These are phyloP conservation scores for Fomitopsis pinicola DNA, from an alignment of 1,284 basidiomycete genomes.

Conservation along the genomic window DNA sequence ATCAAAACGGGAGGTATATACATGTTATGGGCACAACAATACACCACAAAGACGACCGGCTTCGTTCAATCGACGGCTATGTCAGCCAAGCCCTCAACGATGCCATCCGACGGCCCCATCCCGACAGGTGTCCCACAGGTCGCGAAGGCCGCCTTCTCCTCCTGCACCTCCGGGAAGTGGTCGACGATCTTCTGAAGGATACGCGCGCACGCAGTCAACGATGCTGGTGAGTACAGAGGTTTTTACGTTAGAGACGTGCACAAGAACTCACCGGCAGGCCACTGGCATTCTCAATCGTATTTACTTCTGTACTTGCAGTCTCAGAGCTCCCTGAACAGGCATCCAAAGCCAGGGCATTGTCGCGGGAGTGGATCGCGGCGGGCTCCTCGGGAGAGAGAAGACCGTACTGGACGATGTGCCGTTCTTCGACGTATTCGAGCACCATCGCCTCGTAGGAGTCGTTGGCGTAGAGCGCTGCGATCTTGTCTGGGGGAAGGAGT, in stretches of 20 bases:
- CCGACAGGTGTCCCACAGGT: neutral
- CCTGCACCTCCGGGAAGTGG: neutral
- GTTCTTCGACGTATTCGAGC: no score
- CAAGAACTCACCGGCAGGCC: neutral
- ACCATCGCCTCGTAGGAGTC: neutral
- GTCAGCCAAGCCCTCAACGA: no score
- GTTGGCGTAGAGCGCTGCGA: neutral
- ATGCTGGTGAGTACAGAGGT: neutral
- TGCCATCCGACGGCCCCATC: neutral
- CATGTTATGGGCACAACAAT: no score
- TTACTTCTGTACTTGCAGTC: neutral
- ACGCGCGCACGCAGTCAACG: neutral
- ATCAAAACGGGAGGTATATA: no score
- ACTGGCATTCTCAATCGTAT: neutral
- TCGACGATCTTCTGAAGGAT: neutral
- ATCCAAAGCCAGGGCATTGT: neutral
- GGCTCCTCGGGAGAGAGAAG: no score
- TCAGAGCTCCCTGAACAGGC: neutral
- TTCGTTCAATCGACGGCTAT: no score
- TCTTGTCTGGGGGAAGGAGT: neutral
- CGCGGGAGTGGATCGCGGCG: no score
- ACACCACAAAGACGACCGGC: no score
- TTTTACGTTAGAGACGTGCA: neutral
- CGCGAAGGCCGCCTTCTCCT: neutral
- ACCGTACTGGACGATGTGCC: no score